These are phyloP conservation scores for Nemania abortiva DNA, from an alignment of 2,329 filamentous ascomycete genomes.

Conservation along the genomic window DNA sequence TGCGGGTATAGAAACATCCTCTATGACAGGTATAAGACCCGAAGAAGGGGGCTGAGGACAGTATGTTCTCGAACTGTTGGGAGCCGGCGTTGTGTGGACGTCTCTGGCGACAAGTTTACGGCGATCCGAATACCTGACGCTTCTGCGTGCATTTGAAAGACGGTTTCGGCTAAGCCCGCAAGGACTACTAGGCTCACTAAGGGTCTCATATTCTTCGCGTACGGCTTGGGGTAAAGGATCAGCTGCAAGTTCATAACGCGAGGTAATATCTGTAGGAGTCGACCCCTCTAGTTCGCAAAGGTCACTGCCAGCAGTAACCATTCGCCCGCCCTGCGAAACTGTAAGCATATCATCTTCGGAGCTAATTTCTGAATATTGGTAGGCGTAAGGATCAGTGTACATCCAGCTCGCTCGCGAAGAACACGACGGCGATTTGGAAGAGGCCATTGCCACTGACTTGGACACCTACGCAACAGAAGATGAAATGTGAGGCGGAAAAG, in stretches of 20 bases:
- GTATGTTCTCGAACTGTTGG: not conserved
- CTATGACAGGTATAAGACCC: constrained; percentile 29
- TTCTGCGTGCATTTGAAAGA: constrained; percentile 6
- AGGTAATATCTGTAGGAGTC: not conserved
- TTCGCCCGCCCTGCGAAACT: not conserved
- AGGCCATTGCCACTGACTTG: constrained; percentile 16
- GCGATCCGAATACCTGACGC: not conserved
- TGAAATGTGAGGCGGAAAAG: constrained; percentile 1
- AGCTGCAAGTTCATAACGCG: constrained; percentile 21
- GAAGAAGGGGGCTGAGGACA: not conserved
- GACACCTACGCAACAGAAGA: constrained; percentile 3
- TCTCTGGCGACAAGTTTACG: not conserved
- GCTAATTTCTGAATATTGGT: constrained; percentile 34
- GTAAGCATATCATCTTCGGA: not conserved
- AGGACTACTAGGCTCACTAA: not conserved
- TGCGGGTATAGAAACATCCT: not conserved
- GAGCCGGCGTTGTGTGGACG: not conserved
- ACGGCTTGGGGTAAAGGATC: not conserved
- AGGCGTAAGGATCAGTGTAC: constrained; percentile 38
- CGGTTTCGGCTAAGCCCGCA: constrained; percentile 21
- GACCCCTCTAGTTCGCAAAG: constrained; percentile 19
- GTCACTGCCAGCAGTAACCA: constrained; percentile 2
- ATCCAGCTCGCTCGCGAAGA: constrained; percentile 32
- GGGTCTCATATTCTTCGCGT: not conserved
- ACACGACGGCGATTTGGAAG: not conserved